Evolutionary conservation across 768 basidiomycete genomes (phyloP), one percentile per base, ranked within the genome.

Genomic region (Podaxis sp.): DNA sequence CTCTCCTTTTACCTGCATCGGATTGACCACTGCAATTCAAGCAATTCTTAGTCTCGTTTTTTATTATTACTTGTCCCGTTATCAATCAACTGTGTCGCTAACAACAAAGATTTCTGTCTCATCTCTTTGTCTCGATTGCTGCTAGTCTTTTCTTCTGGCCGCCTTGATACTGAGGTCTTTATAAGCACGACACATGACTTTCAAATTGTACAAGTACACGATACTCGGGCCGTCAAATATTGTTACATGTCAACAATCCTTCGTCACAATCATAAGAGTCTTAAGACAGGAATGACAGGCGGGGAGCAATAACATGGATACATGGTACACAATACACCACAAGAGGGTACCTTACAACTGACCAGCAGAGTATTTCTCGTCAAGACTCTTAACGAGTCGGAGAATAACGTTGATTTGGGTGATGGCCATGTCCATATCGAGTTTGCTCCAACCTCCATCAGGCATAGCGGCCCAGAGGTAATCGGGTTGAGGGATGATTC

Each of bases 401-500:
- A 74, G 53, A 42, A 74, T 67, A 11, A 72, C 69, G 57, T 74
- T 70, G 52, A 74, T 68, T 61, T 74, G 73, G n/a, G 66, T 63
- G n/a, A 73, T 48, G 0, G 66, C 71, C 59, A 64, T 69, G 36
- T 66, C 51, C 17, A 74, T 64, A 42, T 71, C 67, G 17, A 74
- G 49, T 59, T 65, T 70, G 53, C 70, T 71, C 73, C 73, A 74
- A 9, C 73, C 73, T 11, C 73, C 73, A 39, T 74, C 73, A 17
- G 61, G 51, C 68, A 71, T 68, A 0, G 70, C 54, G 17, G 73
- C 71, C 73, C 73, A 74, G 9, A 74, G 51, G 28, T 73, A 74
- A 61, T 74, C 73, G 0, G 73, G 73, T 53, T 74, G 73, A 1
- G 72, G 71, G 28, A 72, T 74, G 26, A 73, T 71, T 51, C 72